Conservation (phyloP, 768 basidiomycete species). For the Tylopilus plumbeoviolaceoides region DNA sequence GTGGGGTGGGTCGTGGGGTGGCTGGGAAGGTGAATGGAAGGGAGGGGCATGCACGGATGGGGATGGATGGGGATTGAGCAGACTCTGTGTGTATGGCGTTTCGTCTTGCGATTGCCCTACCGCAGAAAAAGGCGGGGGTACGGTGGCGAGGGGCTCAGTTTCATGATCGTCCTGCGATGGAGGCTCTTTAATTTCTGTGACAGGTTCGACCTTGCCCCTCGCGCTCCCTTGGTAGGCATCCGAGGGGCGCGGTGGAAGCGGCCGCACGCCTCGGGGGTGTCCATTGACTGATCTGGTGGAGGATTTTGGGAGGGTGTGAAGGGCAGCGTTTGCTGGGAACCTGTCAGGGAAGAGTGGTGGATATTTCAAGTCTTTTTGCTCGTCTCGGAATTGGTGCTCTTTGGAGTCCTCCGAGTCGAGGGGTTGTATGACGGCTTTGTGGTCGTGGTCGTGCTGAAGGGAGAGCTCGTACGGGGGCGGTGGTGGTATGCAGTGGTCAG, state of each 20-base stretch:
- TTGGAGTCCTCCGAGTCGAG: conserved; percentile 9
- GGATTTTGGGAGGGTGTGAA: conserved; percentile 6
- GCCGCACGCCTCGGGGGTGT: conserved; percentile 13
- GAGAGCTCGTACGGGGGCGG: conserved; percentile 43
- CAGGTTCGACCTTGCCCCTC: background rate
- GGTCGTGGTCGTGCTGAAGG: conserved; percentile 39
- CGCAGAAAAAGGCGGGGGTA: conserved; percentile 33
- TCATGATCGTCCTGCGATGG: background rate
- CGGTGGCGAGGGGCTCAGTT: conserved; percentile 16
- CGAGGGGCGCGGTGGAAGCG: conserved; percentile 25
- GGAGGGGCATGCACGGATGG: conserved; percentile 21
- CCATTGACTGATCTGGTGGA: background rate
- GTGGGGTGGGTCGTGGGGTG: conserved; percentile 21
- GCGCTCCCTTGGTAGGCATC: background rate
- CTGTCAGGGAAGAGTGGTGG: conserved; percentile 7
- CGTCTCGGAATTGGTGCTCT: conserved; percentile 3
- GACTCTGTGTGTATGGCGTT: conserved; percentile 30
- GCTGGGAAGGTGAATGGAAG: conserved; percentile 20
- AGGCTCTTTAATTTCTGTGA: conserved; percentile 7
- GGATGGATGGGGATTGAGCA: conserved; percentile 11
- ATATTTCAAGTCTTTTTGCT: conserved; percentile 18
- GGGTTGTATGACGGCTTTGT: conserved; percentile 37
- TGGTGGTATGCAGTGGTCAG: conserved; percentile 25
- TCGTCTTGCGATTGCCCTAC: conserved; percentile 35
- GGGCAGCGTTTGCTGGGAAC: background rate